Evolutionary conservation across 2,329 filamentous ascomycete species (phyloP).

Genomic region (Sporothrix pallida): DNA sequence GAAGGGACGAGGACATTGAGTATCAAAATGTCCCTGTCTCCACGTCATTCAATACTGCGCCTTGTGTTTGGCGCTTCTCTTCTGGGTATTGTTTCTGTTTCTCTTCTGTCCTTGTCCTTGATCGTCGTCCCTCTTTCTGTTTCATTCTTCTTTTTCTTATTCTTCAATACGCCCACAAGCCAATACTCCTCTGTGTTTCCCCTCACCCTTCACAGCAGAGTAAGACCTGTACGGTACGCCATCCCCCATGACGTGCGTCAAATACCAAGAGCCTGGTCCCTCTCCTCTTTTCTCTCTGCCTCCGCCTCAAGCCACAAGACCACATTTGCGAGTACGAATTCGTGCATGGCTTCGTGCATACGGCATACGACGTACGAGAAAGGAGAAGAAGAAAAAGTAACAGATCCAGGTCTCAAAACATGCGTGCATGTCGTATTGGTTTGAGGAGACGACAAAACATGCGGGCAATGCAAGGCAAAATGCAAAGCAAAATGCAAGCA

Average conservation of each 20-base stretch:
- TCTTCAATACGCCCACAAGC: neutral
- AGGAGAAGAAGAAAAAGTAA: neutral
- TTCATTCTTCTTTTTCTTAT: neutral
- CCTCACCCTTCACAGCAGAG: neutral
- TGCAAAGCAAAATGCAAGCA: neutral
- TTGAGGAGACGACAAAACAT: neutral
- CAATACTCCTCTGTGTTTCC: neutral
- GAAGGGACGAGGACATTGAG: too few relatives aligned
- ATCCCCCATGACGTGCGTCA: slow-evolving; percentile 23
- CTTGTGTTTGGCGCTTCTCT: slow-evolving; percentile 4
- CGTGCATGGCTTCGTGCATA: slow-evolving; percentile 1
- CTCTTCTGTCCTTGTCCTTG: neutral
- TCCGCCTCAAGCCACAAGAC: neutral
- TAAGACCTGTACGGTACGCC: neutral
- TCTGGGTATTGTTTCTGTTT: neutral
- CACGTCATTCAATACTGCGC: neutral
- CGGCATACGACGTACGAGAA: neutral
- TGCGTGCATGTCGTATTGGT: slow-evolving; percentile 11
- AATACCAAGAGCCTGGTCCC: slow-evolving; percentile 11
- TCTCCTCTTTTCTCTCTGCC: neutral
- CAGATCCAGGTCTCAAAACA: neutral
- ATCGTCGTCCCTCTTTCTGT: neutral
- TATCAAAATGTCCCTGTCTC: neutral
- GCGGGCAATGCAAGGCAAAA: slow-evolving; percentile 15
- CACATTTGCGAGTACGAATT: neutral